Percentiles rank a stretch among this genome's conserved stretches.
These are phyloP conservation scores for Cordyceps fumosorosea DNA, from an alignment of 2,329 filamentous ascomycete genomes.

Conservation along the genomic window DNA sequence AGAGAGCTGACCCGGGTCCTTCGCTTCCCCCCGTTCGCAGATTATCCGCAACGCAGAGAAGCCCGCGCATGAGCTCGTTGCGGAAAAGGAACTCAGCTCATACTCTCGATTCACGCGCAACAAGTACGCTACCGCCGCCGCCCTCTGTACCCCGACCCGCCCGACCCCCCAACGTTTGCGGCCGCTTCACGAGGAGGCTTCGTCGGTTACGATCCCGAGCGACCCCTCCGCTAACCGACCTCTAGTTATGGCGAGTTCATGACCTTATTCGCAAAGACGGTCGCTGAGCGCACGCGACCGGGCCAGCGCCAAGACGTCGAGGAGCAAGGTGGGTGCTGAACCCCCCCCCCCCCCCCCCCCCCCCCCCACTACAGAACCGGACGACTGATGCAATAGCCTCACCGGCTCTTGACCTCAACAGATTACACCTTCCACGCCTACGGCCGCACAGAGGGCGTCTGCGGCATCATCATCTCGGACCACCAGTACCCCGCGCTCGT, in stretches of 20 bases:
- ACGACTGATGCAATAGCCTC: not conserved
- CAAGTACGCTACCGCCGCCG: constrained; percentile 44
- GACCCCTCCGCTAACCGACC: constrained; percentile 13
- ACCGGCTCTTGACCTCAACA: constrained; percentile 30
- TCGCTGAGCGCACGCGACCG: constrained; percentile 77
- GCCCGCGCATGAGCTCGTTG: constrained; percentile 68
- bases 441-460: constrained; percentile 65
- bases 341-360: not conserved
- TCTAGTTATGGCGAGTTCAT: constrained; percentile 57
- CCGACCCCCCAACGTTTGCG: not conserved
- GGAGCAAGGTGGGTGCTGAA: constrained; percentile 55
- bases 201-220: not conserved
- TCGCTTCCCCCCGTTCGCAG: constrained; percentile 37
- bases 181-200: not conserved
- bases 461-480: constrained; percentile 71
- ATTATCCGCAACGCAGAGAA: constrained; percentile 74
- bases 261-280: constrained; percentile 77
- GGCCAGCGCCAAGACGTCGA: constrained; percentile 81
- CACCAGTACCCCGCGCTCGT: constrained; percentile 70
- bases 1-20: constrained; percentile 13
- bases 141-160: not conserved
- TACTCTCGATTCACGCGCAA: constrained; percentile 75
- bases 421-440: constrained; percentile 75
- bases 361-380: not conserved
- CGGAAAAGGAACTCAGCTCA: constrained; percentile 69